Evolutionary conservation across 2,329 filamentous ascomycete genomes (phyloP), one percentile per base, ranked within the genome.

Genomic region (Venturia aucupariae): DNA sequence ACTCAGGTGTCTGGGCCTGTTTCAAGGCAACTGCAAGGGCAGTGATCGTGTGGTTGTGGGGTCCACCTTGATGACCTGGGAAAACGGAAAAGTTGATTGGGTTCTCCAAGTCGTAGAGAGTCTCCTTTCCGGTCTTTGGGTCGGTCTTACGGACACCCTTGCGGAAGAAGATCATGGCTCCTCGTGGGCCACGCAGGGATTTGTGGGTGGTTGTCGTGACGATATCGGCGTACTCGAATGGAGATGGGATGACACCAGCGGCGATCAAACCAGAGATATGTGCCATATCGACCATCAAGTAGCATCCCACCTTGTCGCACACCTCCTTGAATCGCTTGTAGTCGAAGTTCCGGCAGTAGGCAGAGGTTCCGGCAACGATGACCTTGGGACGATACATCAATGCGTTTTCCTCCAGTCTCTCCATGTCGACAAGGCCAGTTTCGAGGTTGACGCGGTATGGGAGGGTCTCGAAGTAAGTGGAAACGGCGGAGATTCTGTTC

Each of bases 181-280:
- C 94, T 73, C 94, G 87, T 44, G 94, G 94, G 44, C 94, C 94
- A 74, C 94, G 90, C 68, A 99, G 85, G 66, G 91, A 96, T 82
- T 99, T 99, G 84, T 99, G 94, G 67, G 91, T 97, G 44, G 94
- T 99, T 27, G 94, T 99, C 60, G 94, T 99, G 68, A 99, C 94
- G 66, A 99, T 88, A 75, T 99, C 94, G 68, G 92, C 90, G 76
- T 89, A 88, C 68, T 85, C 84, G 78, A 97, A 99, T 61, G 94
- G 94, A 66, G 90, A 89, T 54, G 92, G 91, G 69, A 97, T 86
- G 64, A 96, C 92, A 72, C 92, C 92, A 70, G 91, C 93, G 54
- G 94, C 92, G 62, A 99, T 86, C 67, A 99, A 81, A 69, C 94
- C 94, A 11, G 93, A 97, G 70, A 99, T 95, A 74, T 99, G 94